These are phyloP conservation scores for Didymella pinodella DNA, from an alignment of 2,329 filamentous ascomycete genomes.

Conservation along the genomic window DNA sequence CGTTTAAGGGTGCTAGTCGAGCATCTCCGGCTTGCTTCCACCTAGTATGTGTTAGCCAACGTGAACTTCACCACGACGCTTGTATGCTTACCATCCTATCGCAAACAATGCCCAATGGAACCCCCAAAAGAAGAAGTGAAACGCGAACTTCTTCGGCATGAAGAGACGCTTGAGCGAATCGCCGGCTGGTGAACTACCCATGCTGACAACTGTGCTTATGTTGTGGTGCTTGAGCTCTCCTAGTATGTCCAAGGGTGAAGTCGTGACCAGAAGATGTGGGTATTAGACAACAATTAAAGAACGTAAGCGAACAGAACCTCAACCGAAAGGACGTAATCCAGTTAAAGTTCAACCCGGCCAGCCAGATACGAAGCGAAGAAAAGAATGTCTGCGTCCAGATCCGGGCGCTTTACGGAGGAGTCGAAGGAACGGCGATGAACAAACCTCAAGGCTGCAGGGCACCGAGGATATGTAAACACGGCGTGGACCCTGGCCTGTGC, in stretches of 20 bases:
- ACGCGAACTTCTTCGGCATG: conserved; percentile 73
- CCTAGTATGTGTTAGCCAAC: conserved; percentile 61
- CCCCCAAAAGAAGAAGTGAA: conserved; percentile 82
- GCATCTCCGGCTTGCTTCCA: conserved; percentile 75
- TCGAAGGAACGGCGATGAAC: conserved; percentile 41
- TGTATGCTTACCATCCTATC: conserved; percentile 76
- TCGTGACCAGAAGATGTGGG: conserved; percentile 19
- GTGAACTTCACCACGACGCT: too few relatives aligned
- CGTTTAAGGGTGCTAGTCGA: conserved; percentile 79
- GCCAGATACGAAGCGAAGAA: conserved; percentile 53
- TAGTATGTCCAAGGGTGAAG: neutral
- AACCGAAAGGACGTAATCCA: conserved; percentile 44
- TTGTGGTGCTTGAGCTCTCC: neutral
- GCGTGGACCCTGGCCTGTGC: conserved; percentile 34
- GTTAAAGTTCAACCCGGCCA: conserved; percentile 52
- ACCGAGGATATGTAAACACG: conserved; percentile 48
- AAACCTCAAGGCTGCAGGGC: conserved; percentile 44
- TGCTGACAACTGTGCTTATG: conserved; percentile 14
- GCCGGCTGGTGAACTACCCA: conserved; percentile 23
- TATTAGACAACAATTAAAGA: conserved; percentile 47
- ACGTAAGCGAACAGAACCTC: conserved; percentile 42
- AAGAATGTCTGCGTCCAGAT: conserved; percentile 50
- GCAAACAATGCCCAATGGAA: conserved; percentile 82
- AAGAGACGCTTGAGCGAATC: conserved; percentile 53
- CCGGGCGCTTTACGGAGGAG: conserved; percentile 35